A percentile compares a stretch with the other conserved stretches of the same genome.
These are phyloP conservation scores for Fusarium proliferatum DNA, from an alignment of 2,329 filamentous ascomycete genomes.

Conservation along the genomic window DNA sequence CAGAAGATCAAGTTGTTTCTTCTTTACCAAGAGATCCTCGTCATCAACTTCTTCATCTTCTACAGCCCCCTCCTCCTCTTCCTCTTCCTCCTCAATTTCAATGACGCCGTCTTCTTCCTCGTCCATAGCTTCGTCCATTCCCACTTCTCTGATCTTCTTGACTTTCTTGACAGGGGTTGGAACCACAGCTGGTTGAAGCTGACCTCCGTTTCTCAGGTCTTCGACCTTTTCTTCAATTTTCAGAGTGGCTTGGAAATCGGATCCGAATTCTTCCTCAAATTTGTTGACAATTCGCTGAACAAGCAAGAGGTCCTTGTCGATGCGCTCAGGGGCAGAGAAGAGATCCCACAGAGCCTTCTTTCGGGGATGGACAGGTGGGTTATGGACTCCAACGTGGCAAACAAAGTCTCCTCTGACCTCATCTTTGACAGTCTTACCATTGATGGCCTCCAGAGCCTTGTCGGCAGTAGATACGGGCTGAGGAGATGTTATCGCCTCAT, in stretches of 20 bases:
- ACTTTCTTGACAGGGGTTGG: constrained; percentile 66
- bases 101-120: constrained; percentile 74
- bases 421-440: constrained; percentile 97
- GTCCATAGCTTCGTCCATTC: constrained; percentile 71
- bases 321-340: constrained; percentile 92
- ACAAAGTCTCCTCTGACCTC: constrained; percentile 94
- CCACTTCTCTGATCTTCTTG: constrained; percentile 70
- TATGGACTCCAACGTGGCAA: constrained; percentile 96
- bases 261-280: constrained; percentile 85
- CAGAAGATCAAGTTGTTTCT: constrained; percentile 95
- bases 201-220: constrained; percentile 78
- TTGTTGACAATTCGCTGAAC: constrained; percentile 85
- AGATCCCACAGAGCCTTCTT: constrained; percentile 98
- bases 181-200: constrained; percentile 74
- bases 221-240: constrained; percentile 91
- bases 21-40: constrained; percentile 88
- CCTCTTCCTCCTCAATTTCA: constrained; percentile 78
- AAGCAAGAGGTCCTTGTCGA: constrained; percentile 88
- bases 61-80: constrained; percentile 82
- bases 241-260: constrained; percentile 78
- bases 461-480: constrained; percentile 73
- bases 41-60: constrained; percentile 91
- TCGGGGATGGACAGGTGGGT: constrained; percentile 83
- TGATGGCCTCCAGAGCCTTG: constrained; percentile 91
- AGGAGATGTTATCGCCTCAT: constrained; percentile 66